phyloP scores from a whole-genome alignment of 495 filamentous ascomycete genomes.

The Acidiella bohemica region DNA sequence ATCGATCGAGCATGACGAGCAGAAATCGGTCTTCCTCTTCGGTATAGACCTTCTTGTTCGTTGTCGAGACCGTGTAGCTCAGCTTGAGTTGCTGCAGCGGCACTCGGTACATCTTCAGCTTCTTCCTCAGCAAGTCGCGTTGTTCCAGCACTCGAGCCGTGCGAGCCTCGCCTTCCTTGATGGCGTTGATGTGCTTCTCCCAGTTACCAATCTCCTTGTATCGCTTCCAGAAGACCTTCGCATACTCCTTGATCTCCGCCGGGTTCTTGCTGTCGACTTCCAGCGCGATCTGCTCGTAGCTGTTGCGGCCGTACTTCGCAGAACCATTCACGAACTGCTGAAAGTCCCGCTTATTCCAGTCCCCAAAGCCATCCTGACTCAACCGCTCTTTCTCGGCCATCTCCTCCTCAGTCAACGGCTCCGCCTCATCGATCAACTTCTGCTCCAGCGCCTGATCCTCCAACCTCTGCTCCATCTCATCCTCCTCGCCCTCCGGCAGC shows the following conservation, averaged over 20 bases:
- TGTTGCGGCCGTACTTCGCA: constrained; percentile 75
- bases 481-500: constrained; percentile 69
- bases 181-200: constrained; percentile 68
- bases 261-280: constrained; percentile 86
- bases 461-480: constrained; percentile 68
- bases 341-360: constrained; percentile 96
- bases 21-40: constrained; percentile 98
- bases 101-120: constrained; percentile 89
- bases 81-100: constrained; percentile 96
- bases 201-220: constrained; percentile 82
- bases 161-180: constrained; percentile 85
- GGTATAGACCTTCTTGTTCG: constrained; percentile 99
- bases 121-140: constrained; percentile 84
- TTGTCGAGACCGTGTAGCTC: constrained; percentile 96
- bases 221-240: constrained; percentile 86
- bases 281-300: constrained; percentile 69
- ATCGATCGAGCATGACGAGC: constrained; percentile 80
- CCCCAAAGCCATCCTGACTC: constrained; percentile 71
- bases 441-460: constrained; percentile 82
- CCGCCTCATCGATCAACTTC: constrained; percentile 80
- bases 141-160: constrained; percentile 79
- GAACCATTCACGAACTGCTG: constrained; percentile 94
- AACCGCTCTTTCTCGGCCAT: constrained; percentile 67
- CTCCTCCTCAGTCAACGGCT: constrained; percentile 80
- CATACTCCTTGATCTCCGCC: constrained; percentile 75